phyloP scores from a whole-genome alignment of 257 asterid species.

The Solanum gracilifrons region DNA sequence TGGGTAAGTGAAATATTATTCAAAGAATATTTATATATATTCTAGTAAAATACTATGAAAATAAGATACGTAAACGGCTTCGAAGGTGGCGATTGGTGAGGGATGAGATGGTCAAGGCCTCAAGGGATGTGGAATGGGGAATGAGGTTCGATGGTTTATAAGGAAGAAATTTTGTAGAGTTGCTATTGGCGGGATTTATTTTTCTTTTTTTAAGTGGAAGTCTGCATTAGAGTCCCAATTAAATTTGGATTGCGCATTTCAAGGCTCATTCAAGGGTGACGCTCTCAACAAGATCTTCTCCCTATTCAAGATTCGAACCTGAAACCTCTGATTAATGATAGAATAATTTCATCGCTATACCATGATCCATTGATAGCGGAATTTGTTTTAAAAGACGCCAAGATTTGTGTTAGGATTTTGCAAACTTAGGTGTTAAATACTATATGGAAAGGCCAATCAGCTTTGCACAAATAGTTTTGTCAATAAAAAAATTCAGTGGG shows the following conservation, averaged over 20 bases:
- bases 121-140: background rate
- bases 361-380: too few relatives aligned
- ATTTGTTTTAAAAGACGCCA: background rate
- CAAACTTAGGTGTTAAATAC: background rate
- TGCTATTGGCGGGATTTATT: background rate
- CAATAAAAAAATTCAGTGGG: background rate
- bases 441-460: background rate
- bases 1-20: background rate
- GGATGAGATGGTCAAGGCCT: background rate
- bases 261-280: too few relatives aligned
- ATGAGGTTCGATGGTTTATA: background rate
- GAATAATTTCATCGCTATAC: too few relatives aligned
- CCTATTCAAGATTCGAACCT: too few relatives aligned
- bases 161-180: background rate
- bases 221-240: accelerated
- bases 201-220: too few relatives aligned
- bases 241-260: accelerated
- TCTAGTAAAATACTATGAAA: background rate
- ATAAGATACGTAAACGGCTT: background rate
- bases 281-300: too few relatives aligned
- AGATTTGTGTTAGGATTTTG: background rate
- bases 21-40: background rate
- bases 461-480: background rate
- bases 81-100: background rate
- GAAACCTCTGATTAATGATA: too few relatives aligned